Evolutionary conservation across 805 yeast species (phyloP).

Genomic region (Wickerhamomyces ciferrii): DNA sequence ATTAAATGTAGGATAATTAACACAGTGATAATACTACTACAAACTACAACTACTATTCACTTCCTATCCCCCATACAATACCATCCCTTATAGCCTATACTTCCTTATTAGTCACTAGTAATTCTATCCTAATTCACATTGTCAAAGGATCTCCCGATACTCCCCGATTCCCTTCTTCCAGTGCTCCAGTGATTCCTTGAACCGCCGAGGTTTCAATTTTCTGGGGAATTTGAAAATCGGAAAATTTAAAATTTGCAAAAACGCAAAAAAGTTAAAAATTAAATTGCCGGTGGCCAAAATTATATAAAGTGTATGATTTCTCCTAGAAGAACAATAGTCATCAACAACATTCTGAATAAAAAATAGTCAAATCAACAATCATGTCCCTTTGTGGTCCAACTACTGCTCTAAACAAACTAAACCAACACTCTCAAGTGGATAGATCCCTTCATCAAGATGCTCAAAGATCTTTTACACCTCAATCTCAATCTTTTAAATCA

Average conservation of each 20-base stretch:
- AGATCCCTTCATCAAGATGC: constrained; percentile 2
- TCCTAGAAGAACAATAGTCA: too few species aligned
- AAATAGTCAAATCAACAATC: too few species aligned
- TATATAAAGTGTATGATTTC: neutral
- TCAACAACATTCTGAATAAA: too few species aligned
- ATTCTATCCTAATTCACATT: neutral
- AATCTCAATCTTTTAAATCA: neutral
- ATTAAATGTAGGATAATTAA: too few species aligned
- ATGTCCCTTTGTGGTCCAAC: constrained; percentile 20
- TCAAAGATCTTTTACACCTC: neutral
- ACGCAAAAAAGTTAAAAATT: neutral
- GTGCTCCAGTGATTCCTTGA: too few species aligned
- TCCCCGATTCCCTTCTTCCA: neutral
- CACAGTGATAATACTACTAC: neutral
- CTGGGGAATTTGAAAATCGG: too few species aligned
- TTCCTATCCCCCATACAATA: neutral
- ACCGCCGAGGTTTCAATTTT: too few species aligned
- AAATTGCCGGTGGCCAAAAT: too few species aligned
- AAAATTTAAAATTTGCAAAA: too few species aligned
- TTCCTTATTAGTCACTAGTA: too few species aligned
- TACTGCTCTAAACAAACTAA: constrained; percentile 19
- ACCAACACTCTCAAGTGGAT: constrained; percentile 14
- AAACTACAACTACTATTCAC: neutral
- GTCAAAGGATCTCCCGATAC: neutral
- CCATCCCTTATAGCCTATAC: too few species aligned